Conservation (phyloP, 1,284 basidiomycete genomes). For the Ustilago curta region DNA sequence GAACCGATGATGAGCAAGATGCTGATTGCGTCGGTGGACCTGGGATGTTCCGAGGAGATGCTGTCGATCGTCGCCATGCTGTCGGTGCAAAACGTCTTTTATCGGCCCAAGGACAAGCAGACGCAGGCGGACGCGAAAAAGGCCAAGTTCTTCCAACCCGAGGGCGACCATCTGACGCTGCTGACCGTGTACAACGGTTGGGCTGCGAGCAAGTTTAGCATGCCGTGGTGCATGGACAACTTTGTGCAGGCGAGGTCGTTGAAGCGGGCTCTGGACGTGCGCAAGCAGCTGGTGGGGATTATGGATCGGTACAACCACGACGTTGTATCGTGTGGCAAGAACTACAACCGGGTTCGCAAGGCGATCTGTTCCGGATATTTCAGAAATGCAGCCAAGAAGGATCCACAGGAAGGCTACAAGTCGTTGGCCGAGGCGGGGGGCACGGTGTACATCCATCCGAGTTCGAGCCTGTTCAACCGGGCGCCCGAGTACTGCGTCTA, state of each 20-base stretch:
- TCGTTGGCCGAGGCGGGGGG: conserved; percentile 86
- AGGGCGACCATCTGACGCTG: conserved; percentile 95
- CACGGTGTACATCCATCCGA: conserved; percentile 97
- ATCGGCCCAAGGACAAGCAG: conserved; percentile 98
- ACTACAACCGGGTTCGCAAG: conserved; percentile 91
- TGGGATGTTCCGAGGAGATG: conserved; percentile 95
- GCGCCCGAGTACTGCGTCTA: conserved; percentile 82
- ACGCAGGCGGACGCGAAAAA: conserved; percentile 99
- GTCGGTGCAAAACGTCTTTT: conserved; percentile 95
- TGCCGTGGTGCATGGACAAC: conserved; percentile 82
- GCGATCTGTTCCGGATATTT: conserved; percentile 89
- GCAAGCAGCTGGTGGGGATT: conserved; percentile 96
- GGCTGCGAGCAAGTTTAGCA: conserved; percentile 91
- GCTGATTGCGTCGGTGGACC: conserved; percentile 96
- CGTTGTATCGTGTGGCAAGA: conserved; percentile 87
- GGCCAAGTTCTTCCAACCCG: conserved; percentile 85
- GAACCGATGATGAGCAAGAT: conserved; percentile 96
- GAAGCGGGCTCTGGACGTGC: conserved; percentile 95
- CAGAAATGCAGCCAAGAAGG: conserved; percentile 77
- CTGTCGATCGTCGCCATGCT: conserved; percentile 97
- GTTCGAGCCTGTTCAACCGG: conserved; percentile 95
- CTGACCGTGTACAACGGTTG: conserved; percentile 98
- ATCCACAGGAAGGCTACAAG: conserved; percentile 79
- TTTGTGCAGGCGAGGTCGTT: conserved; percentile 97
- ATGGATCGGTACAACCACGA: conserved; percentile 99